Percentiles rank a stretch among this genome's conserved stretches.
phyloP scores from a whole-genome alignment of 2,329 filamentous ascomycete genomes.

The Penicillium glabrum region DNA sequence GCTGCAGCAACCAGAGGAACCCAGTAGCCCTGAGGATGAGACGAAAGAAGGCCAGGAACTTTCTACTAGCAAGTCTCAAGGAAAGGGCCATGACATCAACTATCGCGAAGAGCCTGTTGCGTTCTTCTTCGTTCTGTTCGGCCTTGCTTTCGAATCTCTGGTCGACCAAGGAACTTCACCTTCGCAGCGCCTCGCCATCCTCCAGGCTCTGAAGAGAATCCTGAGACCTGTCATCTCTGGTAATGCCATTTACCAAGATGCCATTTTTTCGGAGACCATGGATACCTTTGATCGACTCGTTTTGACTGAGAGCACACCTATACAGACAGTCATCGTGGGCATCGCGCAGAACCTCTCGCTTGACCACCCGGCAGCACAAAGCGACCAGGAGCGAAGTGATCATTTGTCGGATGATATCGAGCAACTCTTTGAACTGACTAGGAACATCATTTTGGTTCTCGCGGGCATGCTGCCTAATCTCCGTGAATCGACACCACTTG shows the following conservation, averaged over 20 bases:
- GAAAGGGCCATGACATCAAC: constrained; percentile 79
- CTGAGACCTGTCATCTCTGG: constrained; percentile 91
- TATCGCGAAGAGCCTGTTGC: constrained; percentile 97
- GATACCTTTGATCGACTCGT: constrained; percentile 90
- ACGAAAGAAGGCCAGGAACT: constrained; percentile 19
- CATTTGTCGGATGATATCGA: constrained; percentile 96
- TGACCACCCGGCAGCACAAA: constrained; percentile 83
- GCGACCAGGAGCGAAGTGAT: constrained; percentile 64
- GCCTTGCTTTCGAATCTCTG: constrained; percentile 92
- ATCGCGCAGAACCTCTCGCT: constrained; percentile 89
- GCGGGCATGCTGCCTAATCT: constrained; percentile 80
- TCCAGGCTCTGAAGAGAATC: constrained; percentile 92
- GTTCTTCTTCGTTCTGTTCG: constrained; percentile 98
- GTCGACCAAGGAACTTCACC: constrained; percentile 75
- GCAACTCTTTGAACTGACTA: constrained; percentile 92
- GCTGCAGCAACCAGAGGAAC: constrained; percentile 37
- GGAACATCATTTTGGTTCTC: constrained; percentile 92
- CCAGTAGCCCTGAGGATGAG: constrained; percentile 10
- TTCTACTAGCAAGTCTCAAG: constrained; percentile 30
- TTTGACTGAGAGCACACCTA: constrained; percentile 82
- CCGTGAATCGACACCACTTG: constrained; percentile 55
- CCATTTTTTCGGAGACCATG: constrained; percentile 96
- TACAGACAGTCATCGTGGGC: constrained; percentile 90
- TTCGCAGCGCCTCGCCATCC: constrained; percentile 80
- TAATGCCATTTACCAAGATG: constrained; percentile 93